These are phyloP conservation scores for Logfia minima DNA, from an alignment of 129 eudicot genomes.

Conservation along the genomic window DNA sequence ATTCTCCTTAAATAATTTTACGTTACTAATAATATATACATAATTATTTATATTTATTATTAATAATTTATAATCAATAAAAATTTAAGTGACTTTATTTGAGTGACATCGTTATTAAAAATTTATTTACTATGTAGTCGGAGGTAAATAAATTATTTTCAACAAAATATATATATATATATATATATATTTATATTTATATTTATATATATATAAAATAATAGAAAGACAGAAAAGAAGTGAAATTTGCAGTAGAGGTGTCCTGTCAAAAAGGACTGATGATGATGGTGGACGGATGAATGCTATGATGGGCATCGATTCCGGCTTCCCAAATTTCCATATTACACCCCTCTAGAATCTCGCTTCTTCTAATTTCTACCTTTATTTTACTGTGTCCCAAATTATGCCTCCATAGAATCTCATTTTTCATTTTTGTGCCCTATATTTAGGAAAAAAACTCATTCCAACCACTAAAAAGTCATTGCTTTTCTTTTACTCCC, in stretches of 20 bases:
- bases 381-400: background rate
- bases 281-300: constrained; percentile 30
- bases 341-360: constrained; percentile 12
- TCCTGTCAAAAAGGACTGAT: constrained; percentile 36
- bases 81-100: too few relatives aligned
- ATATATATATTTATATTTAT: too few relatives aligned
- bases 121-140: too few relatives aligned
- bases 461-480: background rate
- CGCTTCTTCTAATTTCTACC: background rate
- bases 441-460: background rate
- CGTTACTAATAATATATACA: too few relatives aligned
- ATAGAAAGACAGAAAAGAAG: background rate
- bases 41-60: too few relatives aligned
- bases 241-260: constrained; percentile 20
- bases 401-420: constrained; percentile 6
- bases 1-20: too few relatives aligned
- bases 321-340: constrained; percentile 15
- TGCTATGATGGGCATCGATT: constrained; percentile 33
- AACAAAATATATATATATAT: too few relatives aligned
- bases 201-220: too few relatives aligned
- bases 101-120: too few relatives aligned
- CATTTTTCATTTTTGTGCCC: background rate
- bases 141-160: too few relatives aligned
- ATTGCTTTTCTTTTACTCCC: background rate
- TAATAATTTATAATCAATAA: too few relatives aligned